Evolutionary conservation across 2,329 filamentous ascomycete genomes (phyloP).

Genomic region (Clarireedia sp.): DNA sequence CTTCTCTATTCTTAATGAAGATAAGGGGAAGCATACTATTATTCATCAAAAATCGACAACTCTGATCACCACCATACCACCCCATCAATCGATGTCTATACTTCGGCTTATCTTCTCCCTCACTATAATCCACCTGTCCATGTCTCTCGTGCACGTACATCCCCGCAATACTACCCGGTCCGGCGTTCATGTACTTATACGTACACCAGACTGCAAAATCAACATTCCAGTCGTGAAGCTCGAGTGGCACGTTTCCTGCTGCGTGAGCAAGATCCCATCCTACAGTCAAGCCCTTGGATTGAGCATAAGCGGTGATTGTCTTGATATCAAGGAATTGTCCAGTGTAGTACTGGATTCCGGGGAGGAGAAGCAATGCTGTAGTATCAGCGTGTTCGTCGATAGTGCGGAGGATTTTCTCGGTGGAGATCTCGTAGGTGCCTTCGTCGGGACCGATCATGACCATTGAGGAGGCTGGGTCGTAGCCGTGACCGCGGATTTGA

Average conservation of each 20-base stretch:
- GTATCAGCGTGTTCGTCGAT: constrained; percentile 69
- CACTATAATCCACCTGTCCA: constrained; percentile 43
- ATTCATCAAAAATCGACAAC: constrained; percentile 72
- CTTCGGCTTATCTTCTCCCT: constrained; percentile 33
- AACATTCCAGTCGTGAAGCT: constrained; percentile 80
- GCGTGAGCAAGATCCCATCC: constrained; percentile 89
- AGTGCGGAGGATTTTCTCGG: constrained; percentile 59
- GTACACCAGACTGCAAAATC: constrained; percentile 92
- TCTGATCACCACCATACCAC: constrained; percentile 82
- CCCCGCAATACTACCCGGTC: constrained; percentile 73
- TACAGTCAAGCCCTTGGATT: constrained; percentile 60
- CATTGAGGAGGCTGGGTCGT: constrained; percentile 57
- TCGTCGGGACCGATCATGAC: constrained; percentile 62
- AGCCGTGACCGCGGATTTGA: constrained; percentile 6
- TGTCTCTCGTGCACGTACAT: constrained; percentile 74
- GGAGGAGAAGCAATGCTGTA: constrained; percentile 70
- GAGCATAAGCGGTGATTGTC: constrained; percentile 70
- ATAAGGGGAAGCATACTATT: constrained; percentile 37
- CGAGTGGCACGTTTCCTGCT: constrained; percentile 71
- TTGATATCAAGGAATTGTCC: constrained; percentile 82
- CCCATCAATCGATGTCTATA: constrained; percentile 65
- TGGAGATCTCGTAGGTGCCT: constrained; percentile 53
- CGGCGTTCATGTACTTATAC: constrained; percentile 89
- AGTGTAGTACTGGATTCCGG: constrained; percentile 87
- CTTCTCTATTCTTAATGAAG: no score